Evolutionary conservation across 2,329 filamentous ascomycete species (phyloP), one percentile per base, ranked within the genome.

Genomic region (Ophiocordyceps unilateralis): DNA sequence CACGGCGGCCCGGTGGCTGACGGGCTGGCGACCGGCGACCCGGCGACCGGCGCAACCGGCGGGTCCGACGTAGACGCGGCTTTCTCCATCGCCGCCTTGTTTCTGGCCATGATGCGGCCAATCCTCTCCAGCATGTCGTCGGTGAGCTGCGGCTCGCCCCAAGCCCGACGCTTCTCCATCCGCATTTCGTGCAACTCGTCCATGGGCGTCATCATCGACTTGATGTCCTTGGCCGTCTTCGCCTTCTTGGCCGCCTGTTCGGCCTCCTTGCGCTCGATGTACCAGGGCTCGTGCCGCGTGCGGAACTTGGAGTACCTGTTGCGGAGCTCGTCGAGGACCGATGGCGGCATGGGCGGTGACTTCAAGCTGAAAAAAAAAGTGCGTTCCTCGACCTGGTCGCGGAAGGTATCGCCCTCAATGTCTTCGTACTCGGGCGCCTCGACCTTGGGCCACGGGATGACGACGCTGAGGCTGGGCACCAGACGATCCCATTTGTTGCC

Each of bases 281-380:
- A 93, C 58, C 81, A 81, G 39, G 73, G 65, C 48, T 87, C 82
- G 64, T 93, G 85, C 40, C 84, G 71, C 43, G 79, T 86, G 55
- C 87, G 72, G 75, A 88, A 91, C 53, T 73, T 76, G 51, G 80
- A 83, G 70, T 80, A 93, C 58, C 78, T 81, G 67, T 83, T 81
- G 56, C 87, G 74, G 56, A 96, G 69, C 68, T 96, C 89, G 58
- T 94, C 79, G 50, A 93, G 72, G 32, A 95, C 73, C n/a, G 62
- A 65, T 24, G 69, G 63, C 5, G 89, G 87, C 72, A 94, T 85
- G 14, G 89, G 89, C 22, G 83, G 72, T 15, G 72, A 68, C 23
- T 87, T 67, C 21, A 96, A 68, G 30, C 77, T 83, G n/a, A 88
- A 87, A 43, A 80, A 68, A 58, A 83, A 94, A 1, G 83, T 84